Evolutionary conservation across 176 grass and related monocot species (phyloP), one percentile per base, ranked within the genome.

Genomic region (Tuctoria greenei): DNA sequence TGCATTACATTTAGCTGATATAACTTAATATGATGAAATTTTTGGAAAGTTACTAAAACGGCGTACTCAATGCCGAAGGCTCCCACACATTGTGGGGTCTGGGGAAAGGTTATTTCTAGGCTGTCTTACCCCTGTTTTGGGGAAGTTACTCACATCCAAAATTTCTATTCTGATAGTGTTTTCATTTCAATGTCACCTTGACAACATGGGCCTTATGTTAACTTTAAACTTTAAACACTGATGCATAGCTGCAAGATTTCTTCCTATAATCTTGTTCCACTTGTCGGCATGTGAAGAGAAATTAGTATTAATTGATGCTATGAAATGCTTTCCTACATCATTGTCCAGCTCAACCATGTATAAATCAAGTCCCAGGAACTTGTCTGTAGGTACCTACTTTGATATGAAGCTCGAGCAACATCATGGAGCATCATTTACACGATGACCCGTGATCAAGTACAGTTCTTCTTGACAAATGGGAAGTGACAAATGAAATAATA

Each of bases 401-500:
- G 66, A 51, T 18, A 41, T 43, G 69, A 73, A 42, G 36, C 40
- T 17, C 66, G 24, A 41, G 5, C 20, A 42, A 73, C 10, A 67
- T 43, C 10, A 10, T 67, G 51, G 55, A 79, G 13, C 2, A 78
- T 73, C 64, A 42, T 41, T 72, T 18, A 66, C 43, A 71, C 47
- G 72, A 56, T 27, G 58, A 45, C 66, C 2, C 78, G 49, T 52
- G 50, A 64, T 82, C 24, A 3, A 44, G 31, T 67, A 78, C 79
- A 82, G 8, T 82, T 72, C 44, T 75, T 43, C 41, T 40, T 78
- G 18, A 21, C 18, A 66, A 61, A 27, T 68, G 60, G 73, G 40
- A 62, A 67, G 39, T 73, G 67, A 79, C 50, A 36, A 18, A 57
- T 52, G 49, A 43, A 82, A 82, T 61, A 73, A 82, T 40, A 58